Evolutionary conservation across 1,284 basidiomycete genomes (phyloP).

Genomic region (Ceratobasidium sp.): DNA sequence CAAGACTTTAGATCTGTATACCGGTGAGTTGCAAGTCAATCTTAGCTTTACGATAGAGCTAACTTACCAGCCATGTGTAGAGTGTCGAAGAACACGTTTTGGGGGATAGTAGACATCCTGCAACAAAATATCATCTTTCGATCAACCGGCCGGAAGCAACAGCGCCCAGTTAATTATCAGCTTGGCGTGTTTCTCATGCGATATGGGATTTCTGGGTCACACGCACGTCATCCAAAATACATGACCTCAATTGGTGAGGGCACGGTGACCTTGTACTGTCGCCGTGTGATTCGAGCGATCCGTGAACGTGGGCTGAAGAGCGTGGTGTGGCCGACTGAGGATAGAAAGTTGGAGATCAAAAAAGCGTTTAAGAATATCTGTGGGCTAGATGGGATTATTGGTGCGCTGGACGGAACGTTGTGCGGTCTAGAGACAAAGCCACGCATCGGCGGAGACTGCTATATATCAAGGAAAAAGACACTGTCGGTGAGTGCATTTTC

Average conservation of each 20-base stretch:
- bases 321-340: not conserved
- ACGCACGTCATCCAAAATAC: not conserved
- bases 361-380: not conserved
- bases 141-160: not conserved
- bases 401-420: no score
- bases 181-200: not conserved
- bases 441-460: not conserved
- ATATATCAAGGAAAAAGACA: not conserved
- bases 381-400: no score
- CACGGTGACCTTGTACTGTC: not conserved
- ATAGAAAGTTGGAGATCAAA: not conserved
- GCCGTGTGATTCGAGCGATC: not conserved
- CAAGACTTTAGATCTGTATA: not conserved
- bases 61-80: not conserved
- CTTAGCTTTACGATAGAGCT: not conserved
- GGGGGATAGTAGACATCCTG: not conserved
- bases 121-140: not conserved
- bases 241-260: not conserved
- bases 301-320: not conserved
- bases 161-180: not conserved
- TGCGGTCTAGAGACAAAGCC: no score
- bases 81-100: not conserved
- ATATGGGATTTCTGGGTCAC: not conserved
- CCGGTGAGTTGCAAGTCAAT: not conserved
- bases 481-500: not conserved